A percentile compares a stretch with the other conserved stretches of the same genome.
Evolutionary conservation across 345 rosid genomes (phyloP).

Genomic region (Raphanus raphanistrum): DNA sequence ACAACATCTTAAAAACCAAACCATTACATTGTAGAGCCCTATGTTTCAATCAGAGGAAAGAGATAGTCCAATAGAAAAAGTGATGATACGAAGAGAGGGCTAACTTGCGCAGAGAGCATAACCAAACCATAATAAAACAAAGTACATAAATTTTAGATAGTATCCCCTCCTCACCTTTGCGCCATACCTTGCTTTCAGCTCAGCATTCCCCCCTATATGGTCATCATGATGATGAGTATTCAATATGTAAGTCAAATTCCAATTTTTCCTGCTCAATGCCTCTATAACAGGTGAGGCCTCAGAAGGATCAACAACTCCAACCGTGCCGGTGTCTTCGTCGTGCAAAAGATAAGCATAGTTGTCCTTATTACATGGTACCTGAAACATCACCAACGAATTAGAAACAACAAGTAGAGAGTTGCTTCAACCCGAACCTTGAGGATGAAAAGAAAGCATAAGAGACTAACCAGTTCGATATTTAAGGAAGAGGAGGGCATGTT

Average conservation of each 20-base stretch:
- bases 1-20: background rate
- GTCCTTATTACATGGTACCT: slow-evolving; percentile 92
- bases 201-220: slow-evolving; percentile 86
- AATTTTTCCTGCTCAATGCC: slow-evolving; percentile 73
- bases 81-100: background rate
- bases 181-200: slow-evolving; percentile 93
- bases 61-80: background rate
- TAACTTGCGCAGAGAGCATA: background rate
- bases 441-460: background rate
- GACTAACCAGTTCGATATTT: slow-evolving; percentile 85
- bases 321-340: slow-evolving; percentile 93
- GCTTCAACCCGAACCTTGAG: background rate
- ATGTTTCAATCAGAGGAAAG: background rate
- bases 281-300: slow-evolving; percentile 85
- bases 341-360: slow-evolving; percentile 92
- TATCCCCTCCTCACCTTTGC: slow-evolving; percentile 79
- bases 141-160: background rate
- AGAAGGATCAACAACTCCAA: slow-evolving; percentile 98
- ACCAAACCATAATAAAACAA: background rate
- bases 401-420: background rate
- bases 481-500: slow-evolving; percentile 69
- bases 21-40: background rate
- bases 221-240: slow-evolving; percentile 95
- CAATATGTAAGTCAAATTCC: slow-evolving; percentile 84
- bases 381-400: slow-evolving; percentile 25